These are phyloP conservation scores for Fraxinus americana DNA, from an alignment of 257 asterid genomes.

Conservation along the genomic window DNA sequence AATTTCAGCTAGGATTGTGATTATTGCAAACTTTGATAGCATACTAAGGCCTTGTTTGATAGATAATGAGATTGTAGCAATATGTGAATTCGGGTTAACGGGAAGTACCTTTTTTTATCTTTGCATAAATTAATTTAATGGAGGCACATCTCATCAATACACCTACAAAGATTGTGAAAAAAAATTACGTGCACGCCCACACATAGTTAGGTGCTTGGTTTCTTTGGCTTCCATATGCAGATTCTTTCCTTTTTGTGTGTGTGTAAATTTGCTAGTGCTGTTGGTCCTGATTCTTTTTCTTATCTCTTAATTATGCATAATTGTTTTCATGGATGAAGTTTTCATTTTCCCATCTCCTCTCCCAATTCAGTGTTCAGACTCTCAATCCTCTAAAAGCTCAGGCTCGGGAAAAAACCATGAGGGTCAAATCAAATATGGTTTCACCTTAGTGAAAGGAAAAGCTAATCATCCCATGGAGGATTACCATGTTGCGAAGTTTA, in stretches of 20 bases:
- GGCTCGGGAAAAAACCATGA: constrained; percentile 78
- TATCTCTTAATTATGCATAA: neutral
- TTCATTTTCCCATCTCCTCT: neutral
- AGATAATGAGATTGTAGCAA: neutral
- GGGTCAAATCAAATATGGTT: constrained; percentile 72
- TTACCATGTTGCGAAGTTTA: constrained; percentile 88
- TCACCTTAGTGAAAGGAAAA: constrained; percentile 76
- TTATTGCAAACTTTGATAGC: neutral
- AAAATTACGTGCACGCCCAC: neutral
- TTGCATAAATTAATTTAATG: neutral
- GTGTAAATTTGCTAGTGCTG: neutral
- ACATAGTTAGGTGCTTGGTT: neutral
- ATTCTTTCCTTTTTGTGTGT: neutral
- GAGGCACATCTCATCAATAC: neutral
- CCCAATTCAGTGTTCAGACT: neutral
- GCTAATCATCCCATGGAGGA: constrained; percentile 98
- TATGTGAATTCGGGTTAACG: neutral
- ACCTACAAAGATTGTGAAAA: neutral
- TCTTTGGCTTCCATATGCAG: neutral
- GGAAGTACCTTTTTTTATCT: neutral
- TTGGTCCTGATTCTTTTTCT: neutral
- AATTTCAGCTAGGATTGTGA: neutral
- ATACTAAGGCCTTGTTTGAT: neutral
- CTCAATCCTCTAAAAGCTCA: constrained; percentile 25
- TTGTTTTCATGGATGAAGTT: neutral